phyloP scores from a whole-genome alignment of 176 grass and related monocot genomes.

The Bothriochloa decipiens region DNA sequence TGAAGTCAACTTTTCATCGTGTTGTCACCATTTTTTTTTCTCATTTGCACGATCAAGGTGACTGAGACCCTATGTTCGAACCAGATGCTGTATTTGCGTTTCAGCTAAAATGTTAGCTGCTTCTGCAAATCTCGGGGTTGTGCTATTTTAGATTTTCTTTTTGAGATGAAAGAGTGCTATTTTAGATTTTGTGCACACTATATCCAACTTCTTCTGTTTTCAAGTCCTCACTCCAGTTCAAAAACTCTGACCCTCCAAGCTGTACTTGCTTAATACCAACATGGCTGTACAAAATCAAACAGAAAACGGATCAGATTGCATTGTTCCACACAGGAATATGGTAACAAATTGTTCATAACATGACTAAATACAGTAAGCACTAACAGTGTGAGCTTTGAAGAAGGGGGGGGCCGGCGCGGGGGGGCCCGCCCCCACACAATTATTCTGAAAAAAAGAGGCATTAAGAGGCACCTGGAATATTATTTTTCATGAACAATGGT shows the following conservation, averaged over 20 bases:
- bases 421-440: too few species aligned
- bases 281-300: constrained; percentile 55
- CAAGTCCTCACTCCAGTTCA: constrained; percentile 79
- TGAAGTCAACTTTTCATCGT: neutral
- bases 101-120: constrained; percentile 21
- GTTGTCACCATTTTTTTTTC: neutral
- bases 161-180: too few species aligned
- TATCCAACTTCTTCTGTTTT: constrained; percentile 76
- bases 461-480: neutral
- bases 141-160: constrained; percentile 70
- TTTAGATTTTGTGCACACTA: constrained; percentile 72
- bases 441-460: neutral
- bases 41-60: constrained; percentile 1
- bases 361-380: neutral
- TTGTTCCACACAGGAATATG: constrained; percentile 20
- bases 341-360: constrained; percentile 9
- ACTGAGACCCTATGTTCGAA: neutral
- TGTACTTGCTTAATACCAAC: constrained; percentile 88
- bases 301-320: constrained; percentile 41
- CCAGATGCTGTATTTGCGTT: neutral
- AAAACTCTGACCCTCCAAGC: constrained; percentile 79
- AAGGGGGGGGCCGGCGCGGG: too few species aligned
- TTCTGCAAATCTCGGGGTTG: constrained; percentile 28
- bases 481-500: neutral
- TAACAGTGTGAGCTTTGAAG: neutral